Evolutionary conservation across 257 asterid genomes (phyloP).

Genomic region (Handroanthus guayacan): DNA sequence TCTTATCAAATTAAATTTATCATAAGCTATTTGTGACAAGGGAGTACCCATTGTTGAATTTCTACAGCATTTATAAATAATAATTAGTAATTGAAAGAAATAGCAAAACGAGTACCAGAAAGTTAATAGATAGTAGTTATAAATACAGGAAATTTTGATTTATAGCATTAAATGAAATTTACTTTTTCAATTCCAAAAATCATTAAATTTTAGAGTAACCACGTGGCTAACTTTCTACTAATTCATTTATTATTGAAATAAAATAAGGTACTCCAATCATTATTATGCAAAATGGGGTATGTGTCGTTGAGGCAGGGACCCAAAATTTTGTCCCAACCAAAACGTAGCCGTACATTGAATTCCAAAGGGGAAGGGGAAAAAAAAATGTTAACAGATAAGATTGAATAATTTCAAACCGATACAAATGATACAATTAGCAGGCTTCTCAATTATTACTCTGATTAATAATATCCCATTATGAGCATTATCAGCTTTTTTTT

Average conservation of each 20-base stretch:
- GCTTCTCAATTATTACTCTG: no score
- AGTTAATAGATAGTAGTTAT: background rate
- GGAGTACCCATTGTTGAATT: no score
- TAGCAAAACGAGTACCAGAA: background rate
- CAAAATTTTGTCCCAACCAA: slow-evolving; percentile 23
- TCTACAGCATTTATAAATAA: no score
- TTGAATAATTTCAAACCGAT: no score
- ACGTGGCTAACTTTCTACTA: background rate
- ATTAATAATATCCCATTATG: no score
- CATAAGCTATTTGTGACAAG: no score
- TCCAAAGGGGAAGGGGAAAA: no score
- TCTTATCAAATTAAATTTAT: no score
- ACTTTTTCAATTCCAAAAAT: background rate
- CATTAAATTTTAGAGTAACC: background rate
- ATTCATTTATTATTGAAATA: background rate
- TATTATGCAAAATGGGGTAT: slow-evolving; percentile 1
- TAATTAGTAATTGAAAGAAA: background rate
- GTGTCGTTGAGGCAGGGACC: slow-evolving; percentile 5
- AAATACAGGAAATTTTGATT: no score
- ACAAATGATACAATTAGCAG: no score
- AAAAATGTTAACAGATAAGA: no score
- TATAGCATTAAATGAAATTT: background rate
- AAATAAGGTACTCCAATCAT: background rate
- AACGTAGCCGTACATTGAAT: background rate
- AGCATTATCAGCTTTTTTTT: no score